Conservation (phyloP, 176 grass and related monocot species). For the Oryza glumipatula region DNA sequence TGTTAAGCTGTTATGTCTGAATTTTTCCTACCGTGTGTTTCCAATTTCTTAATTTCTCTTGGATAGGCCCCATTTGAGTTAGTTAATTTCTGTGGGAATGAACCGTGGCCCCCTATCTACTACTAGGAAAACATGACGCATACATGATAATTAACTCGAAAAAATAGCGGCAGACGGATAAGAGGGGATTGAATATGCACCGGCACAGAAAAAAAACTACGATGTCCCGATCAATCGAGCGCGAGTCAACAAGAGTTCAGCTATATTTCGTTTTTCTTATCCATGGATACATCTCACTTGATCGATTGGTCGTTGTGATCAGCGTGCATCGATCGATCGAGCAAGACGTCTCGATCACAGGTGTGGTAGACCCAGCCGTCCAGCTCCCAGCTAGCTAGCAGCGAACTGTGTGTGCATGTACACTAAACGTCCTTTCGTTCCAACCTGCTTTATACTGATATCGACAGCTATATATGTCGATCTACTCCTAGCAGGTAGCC, state of each 20-base stretch:
- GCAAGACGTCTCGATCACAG: slow-evolving; percentile 40
- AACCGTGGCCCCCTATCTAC: neutral
- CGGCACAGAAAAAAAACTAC: slow-evolving; percentile 28
- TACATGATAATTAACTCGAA: neutral
- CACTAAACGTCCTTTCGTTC: slow-evolving; percentile 5
- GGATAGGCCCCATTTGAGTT: neutral
- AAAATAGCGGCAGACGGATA: neutral
- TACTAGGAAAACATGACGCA: neutral
- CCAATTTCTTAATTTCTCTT: neutral
- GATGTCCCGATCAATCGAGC: neutral
- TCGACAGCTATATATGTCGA: neutral
- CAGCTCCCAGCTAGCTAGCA: slow-evolving; percentile 14
- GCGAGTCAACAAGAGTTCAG: neutral
- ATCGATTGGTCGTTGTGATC: neutral
- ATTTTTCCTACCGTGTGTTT: slow-evolving; percentile 4
- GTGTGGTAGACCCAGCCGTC: slow-evolving; percentile 39
- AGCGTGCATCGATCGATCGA: neutral
- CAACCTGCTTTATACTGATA: neutral
- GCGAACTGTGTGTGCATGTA: neutral
- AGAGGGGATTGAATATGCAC: slow-evolving; percentile 42
- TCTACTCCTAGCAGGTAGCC: slow-evolving; percentile 30
- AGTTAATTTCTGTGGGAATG: neutral
- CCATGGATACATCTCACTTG: neutral
- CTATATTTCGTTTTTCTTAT: slow-evolving; percentile 19
- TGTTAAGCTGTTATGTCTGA: neutral